Base-by-base conservation (phyloP, 345 rosid species). In the Raphanus raphanistrum region DNA sequence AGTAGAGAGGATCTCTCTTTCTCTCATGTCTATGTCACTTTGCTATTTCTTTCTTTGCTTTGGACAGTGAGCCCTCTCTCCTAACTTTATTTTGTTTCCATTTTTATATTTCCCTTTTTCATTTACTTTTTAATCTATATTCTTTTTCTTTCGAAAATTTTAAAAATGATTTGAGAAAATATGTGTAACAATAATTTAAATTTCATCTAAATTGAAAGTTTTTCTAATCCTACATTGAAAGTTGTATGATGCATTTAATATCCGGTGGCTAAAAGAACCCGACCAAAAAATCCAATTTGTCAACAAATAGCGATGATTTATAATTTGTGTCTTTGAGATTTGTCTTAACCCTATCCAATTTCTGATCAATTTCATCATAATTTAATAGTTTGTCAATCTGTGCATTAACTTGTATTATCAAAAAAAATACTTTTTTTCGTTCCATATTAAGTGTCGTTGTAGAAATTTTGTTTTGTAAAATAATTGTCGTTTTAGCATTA, bases 11-110 rank as follows among this genome's bases (percentile, higher is more conserved):
- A 68, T 58, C n/a, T 41, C 65, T 71, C 75, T 76, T 75, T 69
- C 82, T 80, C 80, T 75, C 68, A 70, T 75, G 83, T 80, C 83
- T 16, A 11, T 7, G 36, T 80, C 83, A 75, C 80, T 80, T 80
- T 80, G 76, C 83, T 65, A 75, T 80, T 75, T 80, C 83, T 80
- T 65, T 80, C 76, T 65, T 80, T 80, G 79, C 80, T 75, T 80
- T 17, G 83, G 73, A 75, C 80, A 75, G 76, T 80, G 83, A 80
- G 83, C 80, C 76, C 38, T 75, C 83, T 70, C 76, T 80, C 83
- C 83, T 63, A 45, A 58, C 76, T 80, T 80, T 80, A 64, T 64
- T 64, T 80, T 43, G 38, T 80, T 33, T 8, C 76, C 38, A 33
- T 70, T 68, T 66, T 32, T 70, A 70, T 75, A 63, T 74, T 63